Percentiles rank a stretch among this genome's conserved stretches.
Conservation (phyloP, 2,329 filamentous ascomycete species). For the Aspergillus calidoustus region DNA sequence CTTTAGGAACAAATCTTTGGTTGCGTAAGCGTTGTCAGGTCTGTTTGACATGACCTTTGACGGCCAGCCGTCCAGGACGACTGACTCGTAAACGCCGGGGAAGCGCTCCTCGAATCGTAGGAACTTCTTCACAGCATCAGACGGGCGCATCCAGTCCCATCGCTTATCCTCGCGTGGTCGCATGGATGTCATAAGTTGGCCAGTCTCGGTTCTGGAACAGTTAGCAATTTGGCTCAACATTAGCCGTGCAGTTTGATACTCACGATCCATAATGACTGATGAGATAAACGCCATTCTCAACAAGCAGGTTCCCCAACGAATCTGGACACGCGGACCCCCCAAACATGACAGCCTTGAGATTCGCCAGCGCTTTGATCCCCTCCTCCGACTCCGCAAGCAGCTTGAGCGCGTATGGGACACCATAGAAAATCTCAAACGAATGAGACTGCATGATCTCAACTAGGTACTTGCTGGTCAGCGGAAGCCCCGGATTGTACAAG, state of each 20-base stretch:
- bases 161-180: constrained; percentile 57
- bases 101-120: constrained; percentile 46
- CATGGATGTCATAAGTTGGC: constrained; percentile 65
- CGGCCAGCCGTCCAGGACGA: constrained; percentile 43
- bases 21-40: constrained; percentile 54
- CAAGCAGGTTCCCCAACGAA: constrained; percentile 60
- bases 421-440: constrained; percentile 60
- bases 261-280: constrained; percentile 62
- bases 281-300: constrained; percentile 59
- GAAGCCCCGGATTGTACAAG: constrained; percentile 60
- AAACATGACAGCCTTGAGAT: constrained; percentile 59
- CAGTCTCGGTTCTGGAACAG: constrained; percentile 59
- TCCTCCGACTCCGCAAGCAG: constrained; percentile 62
- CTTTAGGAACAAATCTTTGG: constrained; percentile 54
- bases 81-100: constrained; percentile 43
- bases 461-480: constrained; percentile 58
- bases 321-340: constrained; percentile 65
- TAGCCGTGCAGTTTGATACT: constrained; percentile 28
- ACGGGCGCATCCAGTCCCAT: constrained; percentile 64
- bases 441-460: constrained; percentile 49
- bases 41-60: constrained; percentile 51
- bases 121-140: constrained; percentile 47
- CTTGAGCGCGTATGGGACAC: constrained; percentile 68
- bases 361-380: constrained; percentile 55
- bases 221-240: not conserved